A percentile compares a stretch with the other conserved stretches of the same genome.
These are phyloP conservation scores for Smithsoniella earleae DNA, from an alignment of 163 green algal genomes.

Conservation along the genomic window DNA sequence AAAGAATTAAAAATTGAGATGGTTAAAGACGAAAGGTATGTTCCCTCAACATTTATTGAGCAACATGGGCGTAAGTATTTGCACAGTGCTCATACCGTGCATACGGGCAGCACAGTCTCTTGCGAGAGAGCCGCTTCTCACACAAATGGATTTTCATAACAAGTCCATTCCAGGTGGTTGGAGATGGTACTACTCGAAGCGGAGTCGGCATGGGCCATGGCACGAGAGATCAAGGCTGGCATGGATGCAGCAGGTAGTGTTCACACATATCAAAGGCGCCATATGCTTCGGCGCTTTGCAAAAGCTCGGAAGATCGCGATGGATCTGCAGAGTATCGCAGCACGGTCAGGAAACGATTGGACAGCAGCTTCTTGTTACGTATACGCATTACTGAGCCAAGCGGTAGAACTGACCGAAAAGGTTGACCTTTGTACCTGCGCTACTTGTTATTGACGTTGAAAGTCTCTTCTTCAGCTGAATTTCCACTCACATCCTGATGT, in stretches of 20 bases:
- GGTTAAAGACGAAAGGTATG: conserved; percentile 3
- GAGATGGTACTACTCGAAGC: conserved; percentile 22
- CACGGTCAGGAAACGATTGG: not conserved
- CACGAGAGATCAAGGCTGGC: conserved; percentile 1
- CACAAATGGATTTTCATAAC: too few species aligned
- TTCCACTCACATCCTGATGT: too few species aligned
- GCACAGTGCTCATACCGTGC: too few species aligned
- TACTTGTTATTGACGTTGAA: not conserved
- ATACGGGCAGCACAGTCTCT: too few species aligned
- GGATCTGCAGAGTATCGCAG: not conserved
- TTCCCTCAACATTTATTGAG: not conserved
- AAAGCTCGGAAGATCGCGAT: conserved; percentile 1
- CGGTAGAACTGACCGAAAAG: conserved; percentile 21
- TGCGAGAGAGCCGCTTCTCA: too few species aligned
- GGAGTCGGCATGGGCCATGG: conserved; percentile 10
- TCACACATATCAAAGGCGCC: conserved; percentile 15
- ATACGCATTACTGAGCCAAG: not conserved
- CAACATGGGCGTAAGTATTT: too few species aligned
- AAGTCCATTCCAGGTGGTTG: conserved; percentile 25
- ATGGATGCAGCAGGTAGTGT: conserved; percentile 13
- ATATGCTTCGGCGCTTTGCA: conserved; percentile 10
- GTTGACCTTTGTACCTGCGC: not conserved
- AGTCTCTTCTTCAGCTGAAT: not conserved
- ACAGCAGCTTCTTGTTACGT: not conserved
- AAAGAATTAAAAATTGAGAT: conserved; percentile 29